phyloP scores from a whole-genome alignment of 176 grass and related monocot genomes.

The Echinochloa phyllopogon region DNA sequence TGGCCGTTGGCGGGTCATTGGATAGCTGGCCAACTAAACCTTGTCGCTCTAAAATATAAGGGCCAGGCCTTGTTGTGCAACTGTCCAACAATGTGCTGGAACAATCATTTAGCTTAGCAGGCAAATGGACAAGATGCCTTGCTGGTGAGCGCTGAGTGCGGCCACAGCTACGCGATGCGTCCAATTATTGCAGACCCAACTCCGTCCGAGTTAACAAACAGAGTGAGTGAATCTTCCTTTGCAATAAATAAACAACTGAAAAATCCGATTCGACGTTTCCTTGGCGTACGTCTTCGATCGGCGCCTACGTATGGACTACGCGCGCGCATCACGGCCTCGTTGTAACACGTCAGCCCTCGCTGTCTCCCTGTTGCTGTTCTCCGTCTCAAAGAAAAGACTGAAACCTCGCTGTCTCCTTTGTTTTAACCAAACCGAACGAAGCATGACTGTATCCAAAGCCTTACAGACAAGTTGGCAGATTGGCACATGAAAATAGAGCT shows the following conservation, averaged over 20 bases:
- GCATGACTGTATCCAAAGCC: not conserved
- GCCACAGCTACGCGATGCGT: slow-evolving; percentile 37
- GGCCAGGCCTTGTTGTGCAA: not conserved
- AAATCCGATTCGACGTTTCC: not conserved
- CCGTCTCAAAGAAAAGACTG: not conserved
- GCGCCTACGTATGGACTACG: not conserved
- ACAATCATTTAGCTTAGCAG: slow-evolving; percentile 35
- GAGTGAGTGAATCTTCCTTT: slow-evolving; percentile 24
- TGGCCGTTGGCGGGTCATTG: slow-evolving; percentile 3
- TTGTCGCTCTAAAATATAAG: not conserved
- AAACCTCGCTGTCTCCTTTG: not conserved
- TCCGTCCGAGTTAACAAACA: not conserved
- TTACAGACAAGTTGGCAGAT: not conserved
- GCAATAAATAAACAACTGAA: not conserved
- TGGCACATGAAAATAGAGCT: not conserved
- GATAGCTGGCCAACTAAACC: slow-evolving; percentile 35
- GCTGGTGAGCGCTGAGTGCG: slow-evolving; percentile 40
- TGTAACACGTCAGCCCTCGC: not conserved
- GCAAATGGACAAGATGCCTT: slow-evolving; percentile 51
- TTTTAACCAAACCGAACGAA: not conserved
- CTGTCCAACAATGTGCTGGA: slow-evolving; percentile 24
- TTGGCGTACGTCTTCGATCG: not conserved
- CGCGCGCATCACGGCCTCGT: not conserved
- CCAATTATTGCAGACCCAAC: slow-evolving; percentile 1
- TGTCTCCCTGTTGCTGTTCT: not conserved